These are phyloP conservation scores for Aureobasidium mangrovei DNA, from an alignment of 2,329 filamentous ascomycete genomes.

Conservation along the genomic window DNA sequence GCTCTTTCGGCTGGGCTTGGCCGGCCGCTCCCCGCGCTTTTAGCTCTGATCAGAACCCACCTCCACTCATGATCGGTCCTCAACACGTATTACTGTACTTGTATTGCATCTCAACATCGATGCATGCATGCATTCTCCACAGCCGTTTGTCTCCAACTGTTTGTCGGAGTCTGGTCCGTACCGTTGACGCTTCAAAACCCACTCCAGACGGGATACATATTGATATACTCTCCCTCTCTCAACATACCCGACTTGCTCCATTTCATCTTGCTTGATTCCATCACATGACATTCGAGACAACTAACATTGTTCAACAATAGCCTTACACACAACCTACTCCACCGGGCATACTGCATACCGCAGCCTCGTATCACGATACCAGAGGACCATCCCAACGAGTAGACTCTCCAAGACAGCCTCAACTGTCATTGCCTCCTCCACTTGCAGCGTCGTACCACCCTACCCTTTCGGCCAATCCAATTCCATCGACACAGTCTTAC, in stretches of 20 bases:
- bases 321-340: constrained; percentile 6
- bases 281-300: neutral
- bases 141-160: neutral
- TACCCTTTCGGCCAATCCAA: neutral
- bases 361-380: neutral
- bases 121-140: neutral
- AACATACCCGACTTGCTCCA: neutral
- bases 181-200: too few species aligned
- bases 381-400: neutral
- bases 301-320: constrained; percentile 2
- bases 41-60: constrained; percentile 1
- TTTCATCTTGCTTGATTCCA: neutral
- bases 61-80: neutral
- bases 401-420: constrained; percentile 5
- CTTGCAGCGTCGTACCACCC: neutral
- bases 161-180: neutral
- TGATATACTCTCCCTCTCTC: neutral
- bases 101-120: constrained; percentile 8
- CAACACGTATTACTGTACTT: constrained; percentile 9
- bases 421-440: neutral
- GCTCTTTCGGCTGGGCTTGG: constrained; percentile 9
- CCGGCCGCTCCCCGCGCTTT: constrained; percentile 9
- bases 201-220: neutral
- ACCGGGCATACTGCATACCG: constrained; percentile 2
- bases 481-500: neutral